These are phyloP conservation scores for Dictyophora rubrovolvata DNA, from an alignment of 768 basidiomycete species.

Conservation along the genomic window DNA sequence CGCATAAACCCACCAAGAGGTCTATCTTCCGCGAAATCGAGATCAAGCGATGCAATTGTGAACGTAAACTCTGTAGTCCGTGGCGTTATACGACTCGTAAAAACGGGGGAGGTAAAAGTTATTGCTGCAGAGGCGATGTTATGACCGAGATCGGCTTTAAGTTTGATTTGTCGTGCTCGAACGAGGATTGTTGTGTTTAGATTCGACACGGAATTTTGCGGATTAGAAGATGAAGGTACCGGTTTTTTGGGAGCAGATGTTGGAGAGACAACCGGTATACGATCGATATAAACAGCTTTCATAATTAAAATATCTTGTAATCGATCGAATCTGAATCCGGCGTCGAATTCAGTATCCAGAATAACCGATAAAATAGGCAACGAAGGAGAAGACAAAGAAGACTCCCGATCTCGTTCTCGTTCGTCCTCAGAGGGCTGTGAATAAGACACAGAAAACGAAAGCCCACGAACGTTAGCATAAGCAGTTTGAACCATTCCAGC, in stretches of 20 bases:
- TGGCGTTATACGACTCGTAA: constrained; percentile 60
- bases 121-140: constrained; percentile 68
- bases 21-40: constrained; percentile 36
- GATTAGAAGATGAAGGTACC: background rate
- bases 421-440: constrained; percentile 32
- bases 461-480: constrained; percentile 69
- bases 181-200: constrained; percentile 57
- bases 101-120: constrained; percentile 48
- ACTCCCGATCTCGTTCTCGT: constrained; percentile 15
- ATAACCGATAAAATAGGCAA: constrained; percentile 56
- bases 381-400: too few relatives aligned
- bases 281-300: constrained; percentile 91
- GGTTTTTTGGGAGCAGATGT: constrained; percentile 1
- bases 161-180: constrained; percentile 59
- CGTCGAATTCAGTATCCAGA: constrained; percentile 78
- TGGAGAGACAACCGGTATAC: constrained; percentile 41
- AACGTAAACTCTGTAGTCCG: constrained; percentile 48
- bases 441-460: constrained; percentile 68
- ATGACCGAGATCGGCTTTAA: constrained; percentile 78
- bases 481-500: constrained; percentile 69
- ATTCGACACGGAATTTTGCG: constrained; percentile 23
- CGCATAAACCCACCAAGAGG: constrained; percentile 55
- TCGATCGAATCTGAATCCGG: constrained; percentile 71
- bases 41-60: constrained; percentile 43
- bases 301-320: constrained; percentile 89